Evolutionary conservation across 1,139 yeast genomes (phyloP), one percentile per base, ranked within the genome.

Genomic region (Blastobotrys serpentis): DNA sequence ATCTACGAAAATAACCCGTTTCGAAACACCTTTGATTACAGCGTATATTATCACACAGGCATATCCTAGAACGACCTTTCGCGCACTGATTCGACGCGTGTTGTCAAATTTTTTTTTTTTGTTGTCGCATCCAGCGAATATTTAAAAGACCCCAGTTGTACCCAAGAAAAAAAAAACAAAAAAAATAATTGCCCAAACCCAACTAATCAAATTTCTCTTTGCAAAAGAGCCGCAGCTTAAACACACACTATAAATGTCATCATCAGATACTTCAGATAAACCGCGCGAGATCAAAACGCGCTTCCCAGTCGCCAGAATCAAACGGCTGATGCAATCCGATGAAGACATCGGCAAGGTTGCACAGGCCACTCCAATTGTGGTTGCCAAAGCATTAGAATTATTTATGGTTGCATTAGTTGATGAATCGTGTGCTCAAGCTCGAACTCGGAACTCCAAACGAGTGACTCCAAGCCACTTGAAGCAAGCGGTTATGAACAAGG

Each of bases 331-430:
- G 97, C 98, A 92, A 65, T 84, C 95, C 45, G 99, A 92, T 67
- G 98, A 92, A 59, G 99, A 92, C 58, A 90, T 92, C 44, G 99
- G 99, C 37, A 92, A 92, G 67, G 98, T 94, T 13, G 97, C 98
- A 7, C 98, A 90, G 65, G 98, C 97, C 2, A 92, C 98, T 2
- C 99, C 99, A 0, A 85, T 92, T 19, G 90, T 90, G 25, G 96
- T 92, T 10, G 97, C 98, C 7, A 78, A 96, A 55, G 96, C 98
- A 0, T 74, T 92, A 48, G 98, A 92, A 69, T 79, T 88, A 53
- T 92, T 92, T 65, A 81, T 92, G 79, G 89, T 95, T 48, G 81
- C 92, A 51, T 75, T 94, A 52, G 95, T 92, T 46, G 92, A 86
- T 60, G 90, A 86, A 45, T 78, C 95, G 14, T 82, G 88, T 46